phyloP scores from a whole-genome alignment of 2,329 filamentous ascomycete species.

The Tothia fuscella region DNA sequence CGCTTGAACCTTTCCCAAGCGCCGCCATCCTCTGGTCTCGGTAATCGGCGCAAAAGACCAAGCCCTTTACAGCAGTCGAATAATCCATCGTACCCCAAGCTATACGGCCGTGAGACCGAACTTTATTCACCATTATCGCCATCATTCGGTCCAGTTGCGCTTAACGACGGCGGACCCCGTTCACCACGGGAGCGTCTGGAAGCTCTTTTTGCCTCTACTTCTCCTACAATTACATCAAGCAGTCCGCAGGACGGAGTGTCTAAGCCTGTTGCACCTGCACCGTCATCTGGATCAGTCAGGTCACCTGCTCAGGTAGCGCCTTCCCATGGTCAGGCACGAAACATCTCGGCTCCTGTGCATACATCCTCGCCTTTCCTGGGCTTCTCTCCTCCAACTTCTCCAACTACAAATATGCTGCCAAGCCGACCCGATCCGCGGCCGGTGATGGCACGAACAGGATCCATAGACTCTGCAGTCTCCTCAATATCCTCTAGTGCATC shows the following conservation, averaged over 20 bases:
- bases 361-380: conserved; percentile 22
- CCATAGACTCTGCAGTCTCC: conserved; percentile 89
- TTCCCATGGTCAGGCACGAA: conserved; percentile 18
- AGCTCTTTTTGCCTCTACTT: conserved; percentile 21
- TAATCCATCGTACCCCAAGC: conserved; percentile 1
- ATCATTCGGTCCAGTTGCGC: conserved; percentile 13
- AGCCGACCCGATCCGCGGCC: conserved; percentile 21
- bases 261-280: background rate
- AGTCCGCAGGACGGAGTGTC: conserved; percentile 1
- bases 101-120: background rate
- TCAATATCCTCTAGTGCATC: conserved; percentile 31
- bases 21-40: conserved; percentile 15
- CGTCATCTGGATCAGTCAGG: background rate
- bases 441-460: conserved; percentile 57
- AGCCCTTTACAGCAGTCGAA: conserved; percentile 18
- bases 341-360: conserved; percentile 24
- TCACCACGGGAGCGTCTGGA: conserved; percentile 28
- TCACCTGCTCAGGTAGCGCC: conserved; percentile 13
- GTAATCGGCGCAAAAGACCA: conserved; percentile 18
- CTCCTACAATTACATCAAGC: background rate
- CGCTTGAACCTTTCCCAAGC: conserved; percentile 13
- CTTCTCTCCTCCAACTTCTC: conserved; percentile 12
- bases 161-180: conserved; percentile 20
- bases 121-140: conserved; percentile 9
- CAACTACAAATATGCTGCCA: conserved; percentile 12